Conservation (phyloP, 2,329 filamentous ascomycete species). For the Lanzia echinophila region DNA sequence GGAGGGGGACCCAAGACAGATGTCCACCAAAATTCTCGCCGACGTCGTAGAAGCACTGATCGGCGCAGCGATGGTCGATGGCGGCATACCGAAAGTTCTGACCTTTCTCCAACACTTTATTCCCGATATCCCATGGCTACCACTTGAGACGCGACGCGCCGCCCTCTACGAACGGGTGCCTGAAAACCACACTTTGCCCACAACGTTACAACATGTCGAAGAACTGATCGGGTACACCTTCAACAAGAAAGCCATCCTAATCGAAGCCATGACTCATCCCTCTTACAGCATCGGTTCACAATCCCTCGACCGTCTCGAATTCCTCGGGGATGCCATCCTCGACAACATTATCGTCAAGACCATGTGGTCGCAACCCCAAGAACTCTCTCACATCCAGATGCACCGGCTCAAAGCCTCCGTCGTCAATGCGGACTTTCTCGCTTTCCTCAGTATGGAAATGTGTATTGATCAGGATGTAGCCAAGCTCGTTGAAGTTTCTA, state of each 20-base stretch:
- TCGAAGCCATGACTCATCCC: conserved; percentile 76
- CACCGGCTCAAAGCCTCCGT: conserved; percentile 68
- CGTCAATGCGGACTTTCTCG: conserved; percentile 75
- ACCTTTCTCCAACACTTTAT: conserved; percentile 62
- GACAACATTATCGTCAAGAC: conserved; percentile 65
- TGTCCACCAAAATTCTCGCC: conserved; percentile 75
- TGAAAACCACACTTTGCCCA: conserved; percentile 30
- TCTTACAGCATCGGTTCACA: conserved; percentile 46
- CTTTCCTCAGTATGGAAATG: conserved; percentile 64
- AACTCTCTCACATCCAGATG: conserved; percentile 55
- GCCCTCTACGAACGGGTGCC: conserved; percentile 40
- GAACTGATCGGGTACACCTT: conserved; percentile 66
- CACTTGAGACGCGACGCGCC: conserved; percentile 36
- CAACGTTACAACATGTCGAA: conserved; percentile 46
- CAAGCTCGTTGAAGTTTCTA: conserved; percentile 9
- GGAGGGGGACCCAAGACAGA: conserved; percentile 20
- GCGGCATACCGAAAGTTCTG: conserved; percentile 57
- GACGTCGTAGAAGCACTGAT: conserved; percentile 85
- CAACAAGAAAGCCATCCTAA: conserved; percentile 56
- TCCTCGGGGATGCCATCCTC: conserved; percentile 78
- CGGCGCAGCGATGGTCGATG: conserved; percentile 65
- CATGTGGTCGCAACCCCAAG: conserved; percentile 42
- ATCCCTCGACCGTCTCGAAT: conserved; percentile 71
- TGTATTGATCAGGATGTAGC: conserved; percentile 31
- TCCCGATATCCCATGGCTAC: conserved; percentile 48